Base-by-base conservation (phyloP, 805 yeast genomes). In the Suhomyces emberorum region DNA sequence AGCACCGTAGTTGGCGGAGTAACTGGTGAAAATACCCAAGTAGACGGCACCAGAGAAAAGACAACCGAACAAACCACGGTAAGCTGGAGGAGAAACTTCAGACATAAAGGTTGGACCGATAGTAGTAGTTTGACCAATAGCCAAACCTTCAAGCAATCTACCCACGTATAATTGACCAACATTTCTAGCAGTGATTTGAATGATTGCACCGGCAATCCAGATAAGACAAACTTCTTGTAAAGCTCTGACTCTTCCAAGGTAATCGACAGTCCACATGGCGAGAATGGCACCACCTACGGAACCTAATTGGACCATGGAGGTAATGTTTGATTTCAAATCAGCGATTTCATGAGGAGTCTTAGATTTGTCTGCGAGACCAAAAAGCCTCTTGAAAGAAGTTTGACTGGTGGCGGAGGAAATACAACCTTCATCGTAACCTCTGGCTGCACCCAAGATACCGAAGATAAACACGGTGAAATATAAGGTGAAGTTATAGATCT, bases 351-450 rank as follows among this genome's bases (percentile, higher is more conserved):
- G 24, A 3, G 43, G 56, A 3, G 70, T 32, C 43, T 64, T 65
- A 16, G 46, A 42, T 4, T 59, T 48, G 45, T 73, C 75, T 11
- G 55, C 48, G 16, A 77, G 59, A 0, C 77, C 77, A 47, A 75
- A 74, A 32, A 55, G 52, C 5, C 48, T 35, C 20, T 48, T 54
- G 50, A 77, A 77, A 0, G 74, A 59, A 3, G 43, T 39, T 46
- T 70, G 77, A 8, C 71, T 61, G 15, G 70, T 57, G 5, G 68
- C 55, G 9, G 77, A 78, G 7, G 76, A 57, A 22, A 71, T 63
- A 41, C 56, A 57, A 22, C 82, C 82, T 51, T 77, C 82, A 51
- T 77, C 82, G 30, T 63, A 68, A 10, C 82, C 83, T 54, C 83
- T 57, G 4, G 78, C 77, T 22, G 72, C 63, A 5, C 83, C 83